Conservation (phyloP, 2,329 filamentous ascomycete genomes). For the Pyrenochaeta sp. region DNA sequence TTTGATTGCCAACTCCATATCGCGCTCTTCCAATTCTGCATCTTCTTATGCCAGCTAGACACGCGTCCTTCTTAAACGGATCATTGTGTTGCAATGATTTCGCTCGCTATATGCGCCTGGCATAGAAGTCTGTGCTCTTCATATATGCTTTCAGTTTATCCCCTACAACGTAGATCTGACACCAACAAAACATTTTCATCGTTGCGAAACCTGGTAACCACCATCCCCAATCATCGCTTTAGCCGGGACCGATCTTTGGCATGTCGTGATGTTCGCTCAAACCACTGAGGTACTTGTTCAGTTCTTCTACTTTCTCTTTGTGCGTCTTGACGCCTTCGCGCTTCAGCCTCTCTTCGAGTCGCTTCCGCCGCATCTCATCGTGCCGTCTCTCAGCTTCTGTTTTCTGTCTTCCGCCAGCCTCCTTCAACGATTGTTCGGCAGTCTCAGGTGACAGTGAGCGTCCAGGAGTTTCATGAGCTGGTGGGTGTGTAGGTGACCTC, state of each 20-base stretch:
- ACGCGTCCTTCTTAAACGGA: too few species aligned
- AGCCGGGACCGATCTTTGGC: slow-evolving; percentile 66
- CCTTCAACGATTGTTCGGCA: slow-evolving; percentile 35
- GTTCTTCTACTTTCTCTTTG: slow-evolving; percentile 93
- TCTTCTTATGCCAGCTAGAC: too few species aligned
- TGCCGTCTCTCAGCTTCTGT: slow-evolving; percentile 85
- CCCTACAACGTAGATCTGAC: too few species aligned
- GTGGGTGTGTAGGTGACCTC: slow-evolving; percentile 31
- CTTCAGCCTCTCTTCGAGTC: slow-evolving; percentile 81
- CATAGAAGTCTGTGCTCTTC: too few species aligned
- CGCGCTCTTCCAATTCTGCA: too few species aligned
- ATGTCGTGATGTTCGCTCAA: slow-evolving; percentile 98
- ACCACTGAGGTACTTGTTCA: slow-evolving; percentile 91
- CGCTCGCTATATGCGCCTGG: too few species aligned
- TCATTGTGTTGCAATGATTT: too few species aligned
- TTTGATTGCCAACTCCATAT: too few species aligned
- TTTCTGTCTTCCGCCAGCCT: slow-evolving; percentile 62
- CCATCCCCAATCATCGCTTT: slow-evolving; percentile 40
- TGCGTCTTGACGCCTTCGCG: slow-evolving; percentile 93
- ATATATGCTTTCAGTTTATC: too few species aligned
- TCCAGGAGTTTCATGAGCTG: slow-evolving; percentile 11
- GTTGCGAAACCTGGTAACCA: not conserved
- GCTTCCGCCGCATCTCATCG: slow-evolving; percentile 81
- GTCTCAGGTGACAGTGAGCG: slow-evolving; percentile 46
- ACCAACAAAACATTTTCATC: too few species aligned